Conservation (phyloP, 768 basidiomycete genomes). For the Lactarius quietus region DNA sequence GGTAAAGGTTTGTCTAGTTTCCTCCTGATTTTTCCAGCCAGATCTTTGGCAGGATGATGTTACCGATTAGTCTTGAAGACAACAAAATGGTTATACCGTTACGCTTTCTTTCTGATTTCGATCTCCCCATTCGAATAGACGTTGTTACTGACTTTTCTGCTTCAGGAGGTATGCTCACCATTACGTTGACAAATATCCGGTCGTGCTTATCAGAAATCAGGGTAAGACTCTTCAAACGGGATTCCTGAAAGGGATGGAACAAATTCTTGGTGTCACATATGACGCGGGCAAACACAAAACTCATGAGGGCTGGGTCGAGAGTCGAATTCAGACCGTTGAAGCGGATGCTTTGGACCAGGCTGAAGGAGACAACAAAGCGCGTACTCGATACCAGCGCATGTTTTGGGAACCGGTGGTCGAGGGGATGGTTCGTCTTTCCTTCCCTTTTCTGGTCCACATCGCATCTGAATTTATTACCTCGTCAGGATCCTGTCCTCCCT, state of each 20-base stretch:
- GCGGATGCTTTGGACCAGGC: conserved; percentile 62
- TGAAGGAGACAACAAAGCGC: conserved; percentile 51
- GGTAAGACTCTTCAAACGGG: conserved; percentile 70
- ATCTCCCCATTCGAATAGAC: conserved; percentile 15
- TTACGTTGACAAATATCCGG: conserved; percentile 16
- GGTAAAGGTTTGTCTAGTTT: conserved; percentile 56
- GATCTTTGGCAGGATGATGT: conserved; percentile 45
- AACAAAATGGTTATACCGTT: conserved; percentile 60
- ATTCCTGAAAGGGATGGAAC: conserved; percentile 80
- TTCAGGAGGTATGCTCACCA: conserved; percentile 27
- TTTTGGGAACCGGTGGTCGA: conserved; percentile 82
- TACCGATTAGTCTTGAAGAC: conserved; percentile 96
- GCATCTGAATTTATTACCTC: neutral
- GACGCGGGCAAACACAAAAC: conserved; percentile 17
- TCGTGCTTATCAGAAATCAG: conserved; percentile 35
- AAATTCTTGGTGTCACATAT: conserved; percentile 55
- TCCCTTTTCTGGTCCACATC: neutral
- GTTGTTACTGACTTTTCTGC: conserved; percentile 22
- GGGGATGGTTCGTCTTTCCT: conserved; percentile 49
- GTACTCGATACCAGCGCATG: conserved; percentile 62
- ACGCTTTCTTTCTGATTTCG: conserved; percentile 26
- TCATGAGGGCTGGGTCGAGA: conserved; percentile 23
- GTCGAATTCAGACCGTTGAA: conserved; percentile 50
- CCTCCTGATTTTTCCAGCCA: conserved; percentile 9
- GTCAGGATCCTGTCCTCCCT: conserved; percentile 62